Conservation (phyloP, 768 basidiomycete genomes). For the Cystofilobasidium macerans region DNA sequence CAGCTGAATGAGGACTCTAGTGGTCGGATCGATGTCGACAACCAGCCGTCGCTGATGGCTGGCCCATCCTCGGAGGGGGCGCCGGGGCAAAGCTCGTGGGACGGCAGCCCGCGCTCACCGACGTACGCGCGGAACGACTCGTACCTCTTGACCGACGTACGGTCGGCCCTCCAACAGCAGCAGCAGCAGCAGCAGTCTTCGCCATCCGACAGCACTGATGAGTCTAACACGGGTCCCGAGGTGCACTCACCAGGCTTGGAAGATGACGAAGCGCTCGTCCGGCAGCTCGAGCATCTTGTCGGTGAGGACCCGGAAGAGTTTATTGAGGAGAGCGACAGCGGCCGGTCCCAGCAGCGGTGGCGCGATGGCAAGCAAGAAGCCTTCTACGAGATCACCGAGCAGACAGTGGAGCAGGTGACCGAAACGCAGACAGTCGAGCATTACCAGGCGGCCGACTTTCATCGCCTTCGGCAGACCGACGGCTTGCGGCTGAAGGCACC, state of each 20-base stretch:
- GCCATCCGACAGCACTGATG: background rate
- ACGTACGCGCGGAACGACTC: background rate
- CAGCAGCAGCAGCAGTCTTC: background rate
- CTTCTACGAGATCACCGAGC: slow-evolving; percentile 32
- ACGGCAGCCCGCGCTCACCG: background rate
- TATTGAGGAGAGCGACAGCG: slow-evolving; percentile 25
- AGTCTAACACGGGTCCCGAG: background rate
- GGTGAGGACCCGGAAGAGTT: slow-evolving; percentile 31
- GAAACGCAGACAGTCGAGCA: slow-evolving; percentile 25
- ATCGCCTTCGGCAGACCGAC: background rate
- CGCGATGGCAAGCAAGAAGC: slow-evolving; percentile 21
- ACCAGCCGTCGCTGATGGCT: background rate
- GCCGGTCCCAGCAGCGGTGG: slow-evolving; percentile 14
- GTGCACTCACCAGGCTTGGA: background rate
- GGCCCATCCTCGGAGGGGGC: background rate
- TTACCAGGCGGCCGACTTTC: slow-evolving; percentile 10
- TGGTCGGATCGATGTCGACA: background rate
- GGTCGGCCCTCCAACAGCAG: slow-evolving; percentile 12
- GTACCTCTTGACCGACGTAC: slow-evolving; percentile 22
- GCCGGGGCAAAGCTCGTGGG: background rate
- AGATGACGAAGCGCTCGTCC: slow-evolving; percentile 28
- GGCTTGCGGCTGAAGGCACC: background rate
- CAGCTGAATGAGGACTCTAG: slow-evolving; percentile 22
- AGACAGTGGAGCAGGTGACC: slow-evolving; percentile 28
- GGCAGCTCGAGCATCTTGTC: slow-evolving; percentile 32